phyloP scores from a whole-genome alignment of 1,139 yeast species.

The Lodderomyces margitis region DNA sequence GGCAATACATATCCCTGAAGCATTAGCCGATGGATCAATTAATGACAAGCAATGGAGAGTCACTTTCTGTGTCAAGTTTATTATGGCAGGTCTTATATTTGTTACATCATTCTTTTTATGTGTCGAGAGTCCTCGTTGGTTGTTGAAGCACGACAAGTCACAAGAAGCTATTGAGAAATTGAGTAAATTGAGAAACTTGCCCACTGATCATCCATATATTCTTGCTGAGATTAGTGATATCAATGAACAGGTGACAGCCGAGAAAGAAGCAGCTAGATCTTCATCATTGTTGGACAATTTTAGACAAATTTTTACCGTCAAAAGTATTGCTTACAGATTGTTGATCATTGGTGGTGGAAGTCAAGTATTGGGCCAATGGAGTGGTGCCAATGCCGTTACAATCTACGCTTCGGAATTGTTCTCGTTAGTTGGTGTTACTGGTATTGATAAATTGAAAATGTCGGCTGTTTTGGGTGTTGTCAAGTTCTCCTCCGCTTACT shows the following conservation, averaged over 20 bases:
- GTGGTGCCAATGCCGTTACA: constrained; percentile 64
- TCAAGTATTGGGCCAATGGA: constrained; percentile 59
- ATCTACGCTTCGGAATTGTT: constrained; percentile 58
- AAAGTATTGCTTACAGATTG: constrained; percentile 45
- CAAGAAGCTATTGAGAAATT: constrained; percentile 37
- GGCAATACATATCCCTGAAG: constrained; percentile 29
- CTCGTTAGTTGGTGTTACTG: constrained; percentile 45
- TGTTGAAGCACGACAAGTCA: constrained; percentile 33
- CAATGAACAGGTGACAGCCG: constrained; percentile 43
- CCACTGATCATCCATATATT: constrained; percentile 50
- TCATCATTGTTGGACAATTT: constrained; percentile 24
- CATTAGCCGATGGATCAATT: constrained; percentile 7
- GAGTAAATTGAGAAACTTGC: constrained; percentile 47
- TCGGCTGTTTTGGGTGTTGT: constrained; percentile 50
- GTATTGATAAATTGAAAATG: constrained; percentile 39
- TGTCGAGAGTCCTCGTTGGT: constrained; percentile 49
- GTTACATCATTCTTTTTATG: constrained; percentile 36
- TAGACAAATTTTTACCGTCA: constrained; percentile 34
- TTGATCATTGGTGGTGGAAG: constrained; percentile 40
- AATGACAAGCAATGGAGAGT: constrained; percentile 38
- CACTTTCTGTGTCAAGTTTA: constrained; percentile 37
- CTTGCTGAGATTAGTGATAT: constrained; percentile 53
- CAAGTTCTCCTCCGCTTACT: constrained; percentile 43
- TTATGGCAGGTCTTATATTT: constrained; percentile 43
- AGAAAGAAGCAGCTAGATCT: constrained; percentile 32